Base-by-base conservation (phyloP, 2,329 filamentous ascomycete genomes). In the Colletotrichum echinochloae region DNA sequence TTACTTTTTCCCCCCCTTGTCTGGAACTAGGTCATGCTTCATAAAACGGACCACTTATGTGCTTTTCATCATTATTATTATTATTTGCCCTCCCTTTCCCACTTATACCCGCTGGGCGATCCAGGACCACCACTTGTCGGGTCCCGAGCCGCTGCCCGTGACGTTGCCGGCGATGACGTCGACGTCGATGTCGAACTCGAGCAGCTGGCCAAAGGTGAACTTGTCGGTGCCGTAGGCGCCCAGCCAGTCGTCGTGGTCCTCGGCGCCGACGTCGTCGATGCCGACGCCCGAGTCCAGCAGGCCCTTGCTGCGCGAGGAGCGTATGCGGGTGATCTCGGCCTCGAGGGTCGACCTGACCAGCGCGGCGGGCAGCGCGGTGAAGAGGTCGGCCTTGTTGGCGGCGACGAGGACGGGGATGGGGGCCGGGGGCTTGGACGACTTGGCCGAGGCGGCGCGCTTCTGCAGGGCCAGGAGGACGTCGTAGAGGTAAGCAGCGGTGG, bases 381-480 rank as follows among this genome's bases (percentile, higher is more conserved):
- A 99, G 1, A 99, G 86, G 79, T 99, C 96, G 78, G 94, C 88
- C 86, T 99, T 99, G 82, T 98, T 99, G 64, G 94, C 95, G 1
- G 94, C 95, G 41, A 99, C 85, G 44, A 99, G 86, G 9, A 99
- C 87, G 0, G 93, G 90, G 11, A 96, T 86, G 39, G 75, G 75
- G n/a, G 65, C 41, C 4, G 71, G 69, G n/a, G 48, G 52, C 65
- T 74, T 76, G 14, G 66, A 84, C 1, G 86, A 86, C 73, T 87
- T 90, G 48, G 82, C 80, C 71, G 81, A 81, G 37, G 88, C 87
- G 59, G 90, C 87, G 56, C 91, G 87, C 81, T 91, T 92, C 83
- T 98, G 96, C 69, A 99, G 85, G 3, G 88, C 79, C 3, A 98
- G 86, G n/a, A 99, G 87, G 0, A 97, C 83, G 72, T 98, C 95